Base-by-base conservation (phyloP, 2,329 filamentous ascomycete species). In the Fusarium multiceps region DNA sequence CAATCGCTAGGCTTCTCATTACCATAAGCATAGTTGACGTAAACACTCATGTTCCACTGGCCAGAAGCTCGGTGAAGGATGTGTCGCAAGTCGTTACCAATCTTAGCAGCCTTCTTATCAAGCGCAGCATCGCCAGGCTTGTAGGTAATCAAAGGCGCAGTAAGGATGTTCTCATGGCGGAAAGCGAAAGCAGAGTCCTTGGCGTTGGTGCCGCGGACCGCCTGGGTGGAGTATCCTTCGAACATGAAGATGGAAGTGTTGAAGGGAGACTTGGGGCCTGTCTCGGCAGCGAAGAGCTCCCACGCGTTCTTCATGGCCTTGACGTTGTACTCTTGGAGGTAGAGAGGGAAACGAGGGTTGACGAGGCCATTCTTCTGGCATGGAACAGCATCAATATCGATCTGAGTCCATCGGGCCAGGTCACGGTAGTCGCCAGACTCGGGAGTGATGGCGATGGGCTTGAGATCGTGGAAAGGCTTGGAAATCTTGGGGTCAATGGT, bases 21-120 rank as follows among this genome's bases (percentile, higher is more conserved):
- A 2, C 85, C 85, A 54, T 80, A 80, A 0, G 84, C 85, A 68
- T 87, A 88, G 74, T 88, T 88, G 54, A 86, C 79, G 59, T 87
- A 75, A 8, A 71, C 68, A 25, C 54, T 55, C 72, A 72, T 69
- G 12, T 69, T 30, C 0, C 45, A 47, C 2, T 57, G 47, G 0
- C 62, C 70, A 12, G 63, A 64, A 16, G 42, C 70, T 20, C 43
- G 45, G 23, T 74, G 66, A 13, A 73, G 48, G 4, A 71, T 71
- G 6, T 57, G 8, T 3, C 72, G 70, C 28, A 75, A 27, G 28
- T 67, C 42, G 10, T 56, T 59, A 1, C 73, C 73, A 0, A 75
- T 27, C 4, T 59, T 42, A 2, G 71, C 72, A 12, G 72, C 71
- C 46, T 51, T 65, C 21, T 69, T 23, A n/a, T 74, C 72, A 3